Base-by-base conservation (phyloP, 495 filamentous ascomycete species). In the Pyrenula massariospora region DNA sequence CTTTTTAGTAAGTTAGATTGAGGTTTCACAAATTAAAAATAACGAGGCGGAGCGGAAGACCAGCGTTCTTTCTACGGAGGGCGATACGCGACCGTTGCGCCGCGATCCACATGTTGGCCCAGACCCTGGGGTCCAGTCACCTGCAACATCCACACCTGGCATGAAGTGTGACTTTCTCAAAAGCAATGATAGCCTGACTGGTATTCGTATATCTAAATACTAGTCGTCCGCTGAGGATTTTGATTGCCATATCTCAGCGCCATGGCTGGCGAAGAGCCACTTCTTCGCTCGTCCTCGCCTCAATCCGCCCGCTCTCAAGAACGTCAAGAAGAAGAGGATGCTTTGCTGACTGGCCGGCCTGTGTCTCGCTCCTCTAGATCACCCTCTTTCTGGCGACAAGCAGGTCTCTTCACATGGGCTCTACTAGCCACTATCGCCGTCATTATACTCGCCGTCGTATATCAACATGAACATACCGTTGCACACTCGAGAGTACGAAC, bases 351-450 rank as follows among this genome's bases (percentile, higher is more conserved):
- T 3, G 84, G 83, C 21, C 66, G 77, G 55, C 76, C 68, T 1
- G 74, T 68, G 20, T 65, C 55, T 54, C 72, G 69, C 23, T 50
- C 62, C 15, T 53, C 53, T 56, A 53, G 52, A 63, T 63, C 64
- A 57, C 60, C 23, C 56, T 58, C 54, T 10, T 76, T 78, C 59
- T 88, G 85, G 84, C 70, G 78, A 54, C 80, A 94, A 60, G 66
- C 90, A 52, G 82, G 85, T 2, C 68, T 95, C 47, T 91, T 96
- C 60, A 70, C 79, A 22, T 98, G 93, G 92, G 92, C 92, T 15
- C 61, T 94, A 12, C 65, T 93, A n/a, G 94, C 92, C 3, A 96
- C 92, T 0, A 79, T 85, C 21, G 79, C 77, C 23, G 84, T 91
- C 8, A 79, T 93, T 52, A 74, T 92, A 15, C 75, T 92, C 21